Evolutionary conservation across 2,329 filamentous ascomycete genomes (phyloP).

Genomic region (Cladosporium sp.): DNA sequence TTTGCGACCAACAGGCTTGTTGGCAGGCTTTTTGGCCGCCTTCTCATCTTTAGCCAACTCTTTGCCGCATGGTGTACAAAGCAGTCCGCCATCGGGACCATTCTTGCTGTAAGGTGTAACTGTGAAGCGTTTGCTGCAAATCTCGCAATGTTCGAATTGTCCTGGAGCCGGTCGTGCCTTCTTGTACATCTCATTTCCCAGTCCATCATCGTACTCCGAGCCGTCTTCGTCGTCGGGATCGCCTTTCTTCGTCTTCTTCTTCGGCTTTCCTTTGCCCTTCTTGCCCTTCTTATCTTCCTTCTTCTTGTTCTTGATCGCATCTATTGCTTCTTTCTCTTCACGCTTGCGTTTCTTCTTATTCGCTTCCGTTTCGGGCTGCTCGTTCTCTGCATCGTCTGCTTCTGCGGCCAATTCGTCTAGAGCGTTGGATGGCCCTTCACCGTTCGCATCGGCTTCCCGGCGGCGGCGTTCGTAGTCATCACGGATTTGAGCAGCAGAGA

Average conservation of each 20-base stretch:
- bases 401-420: conserved; percentile 25
- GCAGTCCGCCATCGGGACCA: conserved; percentile 76
- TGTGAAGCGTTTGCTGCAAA: conserved; percentile 83
- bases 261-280: conserved; percentile 46
- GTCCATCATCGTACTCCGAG: conserved; percentile 41
- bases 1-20: conserved; percentile 54
- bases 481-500: conserved; percentile 62
- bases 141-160: conserved; percentile 82
- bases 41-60: conserved; percentile 65
- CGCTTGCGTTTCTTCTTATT: conserved; percentile 54
- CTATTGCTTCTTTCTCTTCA: conserved; percentile 46
- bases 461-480: conserved; percentile 55
- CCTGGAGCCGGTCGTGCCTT: conserved; percentile 64
- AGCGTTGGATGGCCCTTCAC: conserved; percentile 25
- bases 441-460: conserved; percentile 37
- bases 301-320: conserved; percentile 38
- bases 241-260: conserved; percentile 43
- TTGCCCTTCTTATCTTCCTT: conserved; percentile 19
- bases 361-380: conserved; percentile 35
- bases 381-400: conserved; percentile 24
- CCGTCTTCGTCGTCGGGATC: conserved; percentile 38
- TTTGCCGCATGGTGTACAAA: conserved; percentile 78
- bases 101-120: conserved; percentile 85
- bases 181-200: conserved; percentile 50
- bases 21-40: conserved; percentile 53